Conservation (phyloP, 495 filamentous ascomycete species). For the Xylaria telfairii region DNA sequence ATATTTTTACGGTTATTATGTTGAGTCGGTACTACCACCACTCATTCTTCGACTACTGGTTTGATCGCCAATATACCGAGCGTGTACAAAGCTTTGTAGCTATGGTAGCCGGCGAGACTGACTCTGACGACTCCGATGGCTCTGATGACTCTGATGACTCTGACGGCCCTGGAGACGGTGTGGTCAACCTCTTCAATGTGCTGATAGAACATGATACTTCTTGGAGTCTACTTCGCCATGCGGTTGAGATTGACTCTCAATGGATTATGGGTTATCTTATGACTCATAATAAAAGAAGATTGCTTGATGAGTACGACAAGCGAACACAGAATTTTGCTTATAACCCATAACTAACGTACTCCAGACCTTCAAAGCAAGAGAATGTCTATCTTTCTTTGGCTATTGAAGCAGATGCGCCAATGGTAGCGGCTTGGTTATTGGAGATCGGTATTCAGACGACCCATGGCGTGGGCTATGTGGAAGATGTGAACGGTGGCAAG, state of each 20-base stretch:
- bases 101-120: neutral
- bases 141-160: too few species aligned
- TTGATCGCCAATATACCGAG: neutral
- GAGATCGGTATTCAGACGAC: neutral
- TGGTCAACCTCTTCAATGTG: too few species aligned
- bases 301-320: neutral
- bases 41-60: neutral
- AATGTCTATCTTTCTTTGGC: neutral
- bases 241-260: neutral
- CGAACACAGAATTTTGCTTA: neutral
- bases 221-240: neutral
- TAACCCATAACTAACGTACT: neutral
- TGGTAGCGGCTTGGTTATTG: neutral
- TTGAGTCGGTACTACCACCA: neutral
- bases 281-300: neutral
- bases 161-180: too few species aligned
- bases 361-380: neutral
- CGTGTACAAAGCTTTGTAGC: neutral
- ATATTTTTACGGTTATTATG: neutral
- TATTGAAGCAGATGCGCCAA: neutral
- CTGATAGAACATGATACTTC: neutral
- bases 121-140: too few species aligned
- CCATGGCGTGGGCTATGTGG: neutral
- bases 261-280: neutral
- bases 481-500: too few species aligned